Evolutionary conservation across 768 basidiomycete species (phyloP), one percentile per base, ranked within the genome.

Genomic region (Termitomyces sp.): DNA sequence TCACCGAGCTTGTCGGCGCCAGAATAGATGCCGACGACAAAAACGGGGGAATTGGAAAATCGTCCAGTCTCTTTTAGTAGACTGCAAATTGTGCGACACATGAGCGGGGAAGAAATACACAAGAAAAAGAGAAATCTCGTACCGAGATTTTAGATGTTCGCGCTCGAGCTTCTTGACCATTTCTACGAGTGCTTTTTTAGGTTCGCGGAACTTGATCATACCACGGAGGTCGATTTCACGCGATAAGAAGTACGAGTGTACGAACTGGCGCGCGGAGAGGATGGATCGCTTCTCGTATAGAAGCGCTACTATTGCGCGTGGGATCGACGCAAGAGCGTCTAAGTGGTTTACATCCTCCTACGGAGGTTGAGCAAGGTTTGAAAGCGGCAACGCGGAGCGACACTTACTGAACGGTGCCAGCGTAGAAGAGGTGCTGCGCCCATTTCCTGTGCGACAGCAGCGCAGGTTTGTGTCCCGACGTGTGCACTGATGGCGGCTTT

Each of bases 1-100:
- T 99, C 95, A 5, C 95, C 93, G 2, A 99, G 83, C 72, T 97
- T 84, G 69, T 84, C 91, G 57, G 74, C 78, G 40, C 86, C 93
- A 24, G 86, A 91, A 70, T 84, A 98, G 58, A 97, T 89, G 18
- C 94, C 97, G n/a, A 96, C 89, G n/a, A 97, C 89, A 71, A 90
- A 99, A 39, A 95, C 82, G 1, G 97, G 95, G 3, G 93, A 88
- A 64, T 91, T 91, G 1, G 93, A 90, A 63, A 86, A 86, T 46
- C 95, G 88, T 68, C 97, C 97, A 0, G 95, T 94, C 71, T 98
- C 95, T 68, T 89, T 93, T 58, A 99, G 75, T 54, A 99, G 72
- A 69, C 94, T 95, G 58, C 26, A 33, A 18, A 46, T n/a, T 26
- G 16, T n/a, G 5, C 20, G 12, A 39, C 57, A 42, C 55, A 34